phyloP scores from a whole-genome alignment of 306 rosid species.

The Casuarina cunninghamiana region DNA sequence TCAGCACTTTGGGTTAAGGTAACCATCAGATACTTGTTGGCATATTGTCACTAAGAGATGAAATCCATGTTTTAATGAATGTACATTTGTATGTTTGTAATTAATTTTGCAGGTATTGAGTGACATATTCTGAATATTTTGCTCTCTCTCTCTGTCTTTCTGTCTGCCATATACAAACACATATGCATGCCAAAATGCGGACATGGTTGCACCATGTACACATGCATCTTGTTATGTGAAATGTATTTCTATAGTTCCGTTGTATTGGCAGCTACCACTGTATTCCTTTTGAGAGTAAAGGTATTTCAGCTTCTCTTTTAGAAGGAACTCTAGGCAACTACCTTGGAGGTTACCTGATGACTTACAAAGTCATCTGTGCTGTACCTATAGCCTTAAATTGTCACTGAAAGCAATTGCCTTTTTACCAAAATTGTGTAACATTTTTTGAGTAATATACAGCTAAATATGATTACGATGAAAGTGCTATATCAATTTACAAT shows the following conservation, averaged over 20 bases:
- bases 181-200: not conserved
- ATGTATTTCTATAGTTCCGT: not conserved
- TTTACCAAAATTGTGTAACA: not conserved
- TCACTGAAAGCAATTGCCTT: not conserved
- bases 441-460: not conserved
- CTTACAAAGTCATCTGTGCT: not conserved
- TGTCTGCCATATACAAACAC: too few relatives aligned
- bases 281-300: not conserved
- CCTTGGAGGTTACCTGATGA: not conserved
- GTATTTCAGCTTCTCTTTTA: not conserved
- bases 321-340: not conserved
- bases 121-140: not conserved
- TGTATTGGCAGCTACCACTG: not conserved
- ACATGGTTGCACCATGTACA: not conserved
- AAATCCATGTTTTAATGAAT: not conserved
- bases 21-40: constrained; percentile 1
- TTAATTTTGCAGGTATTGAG: not conserved
- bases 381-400: not conserved
- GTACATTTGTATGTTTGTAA: not conserved
- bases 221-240: not conserved
- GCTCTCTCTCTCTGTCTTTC: not conserved
- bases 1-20: constrained; percentile 97
- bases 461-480: not conserved
- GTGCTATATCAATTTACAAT: not conserved
- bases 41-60: not conserved